Evolutionary conservation across 768 basidiomycete species (phyloP).

Genomic region (Suillus placidus): DNA sequence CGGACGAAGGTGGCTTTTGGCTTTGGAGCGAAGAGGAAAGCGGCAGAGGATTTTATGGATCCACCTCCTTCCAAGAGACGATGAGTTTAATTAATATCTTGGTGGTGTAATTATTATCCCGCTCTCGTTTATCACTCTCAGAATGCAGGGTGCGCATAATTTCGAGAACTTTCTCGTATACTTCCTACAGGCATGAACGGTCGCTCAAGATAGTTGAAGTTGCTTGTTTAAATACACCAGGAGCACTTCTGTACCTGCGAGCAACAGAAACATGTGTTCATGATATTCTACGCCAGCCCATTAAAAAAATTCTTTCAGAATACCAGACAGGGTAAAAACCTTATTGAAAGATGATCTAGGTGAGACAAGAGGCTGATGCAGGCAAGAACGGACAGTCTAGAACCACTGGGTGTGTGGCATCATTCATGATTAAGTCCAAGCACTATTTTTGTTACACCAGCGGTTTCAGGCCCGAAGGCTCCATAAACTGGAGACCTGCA

Average conservation of each 20-base stretch:
- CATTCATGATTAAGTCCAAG: not conserved
- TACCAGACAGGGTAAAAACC: not conserved
- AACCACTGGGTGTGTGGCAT: not conserved
- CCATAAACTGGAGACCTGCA: no score
- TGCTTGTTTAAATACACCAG: not conserved
- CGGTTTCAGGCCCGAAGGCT: no score
- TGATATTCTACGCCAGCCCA: not conserved
- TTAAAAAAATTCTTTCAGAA: not conserved
- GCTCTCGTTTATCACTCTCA: not conserved
- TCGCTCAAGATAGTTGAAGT: not conserved
- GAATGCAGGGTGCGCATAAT: not conserved
- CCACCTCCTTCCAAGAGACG: constrained; percentile 67
- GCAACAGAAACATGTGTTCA: not conserved
- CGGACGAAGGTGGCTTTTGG: constrained; percentile 78
- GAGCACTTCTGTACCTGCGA: not conserved
- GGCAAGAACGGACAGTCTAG: not conserved
- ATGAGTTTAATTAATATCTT: constrained; percentile 20
- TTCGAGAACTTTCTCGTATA: not conserved
- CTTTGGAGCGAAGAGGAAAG: constrained; percentile 80
- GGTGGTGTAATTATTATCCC: constrained; percentile 5
- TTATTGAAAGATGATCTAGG: not conserved
- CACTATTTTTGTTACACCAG: no score
- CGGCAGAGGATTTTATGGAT: constrained; percentile 65
- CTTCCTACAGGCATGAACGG: not conserved
- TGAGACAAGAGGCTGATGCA: not conserved